These are phyloP conservation scores for Microsporum canis DNA, from an alignment of 2,329 filamentous ascomycete genomes.

Conservation along the genomic window DNA sequence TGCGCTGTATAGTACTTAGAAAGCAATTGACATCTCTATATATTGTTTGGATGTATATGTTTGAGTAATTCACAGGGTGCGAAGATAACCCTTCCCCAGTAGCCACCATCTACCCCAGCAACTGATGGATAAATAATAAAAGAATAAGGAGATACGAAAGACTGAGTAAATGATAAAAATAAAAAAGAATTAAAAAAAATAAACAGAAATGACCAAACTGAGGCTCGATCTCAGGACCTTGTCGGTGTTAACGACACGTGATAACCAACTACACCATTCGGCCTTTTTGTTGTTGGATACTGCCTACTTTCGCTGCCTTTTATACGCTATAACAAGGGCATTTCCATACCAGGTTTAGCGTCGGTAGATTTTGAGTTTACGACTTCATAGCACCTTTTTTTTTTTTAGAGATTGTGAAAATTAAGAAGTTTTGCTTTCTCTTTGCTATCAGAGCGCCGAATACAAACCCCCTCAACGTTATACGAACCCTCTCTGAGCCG, in stretches of 20 bases:
- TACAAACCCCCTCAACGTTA: neutral
- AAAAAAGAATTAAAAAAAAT: neutral
- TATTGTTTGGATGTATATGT: neutral
- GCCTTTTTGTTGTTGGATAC: neutral
- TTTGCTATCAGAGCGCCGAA: neutral
- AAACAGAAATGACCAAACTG: conserved; percentile 9
- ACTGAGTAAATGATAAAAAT: neutral
- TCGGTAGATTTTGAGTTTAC: neutral
- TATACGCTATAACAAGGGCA: no score
- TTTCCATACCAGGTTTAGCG: neutral
- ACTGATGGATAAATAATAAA: neutral
- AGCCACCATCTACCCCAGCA: neutral
- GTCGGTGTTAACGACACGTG: conserved; percentile 9
- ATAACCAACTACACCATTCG: conserved; percentile 5
- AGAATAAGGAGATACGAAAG: neutral
- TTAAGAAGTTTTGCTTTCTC: neutral
- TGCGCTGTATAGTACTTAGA: conserved; percentile 35
- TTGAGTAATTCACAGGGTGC: neutral
- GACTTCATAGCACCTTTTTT: neutral
- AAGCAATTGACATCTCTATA: conserved; percentile 22
- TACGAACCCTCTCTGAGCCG: neutral
- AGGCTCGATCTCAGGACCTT: conserved; percentile 13
- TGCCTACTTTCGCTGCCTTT: neutral
- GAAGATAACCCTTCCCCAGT: neutral
- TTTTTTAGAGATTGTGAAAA: neutral